Base-by-base conservation (phyloP, 768 basidiomycete genomes). In the Termitomyces bulborhizus region DNA sequence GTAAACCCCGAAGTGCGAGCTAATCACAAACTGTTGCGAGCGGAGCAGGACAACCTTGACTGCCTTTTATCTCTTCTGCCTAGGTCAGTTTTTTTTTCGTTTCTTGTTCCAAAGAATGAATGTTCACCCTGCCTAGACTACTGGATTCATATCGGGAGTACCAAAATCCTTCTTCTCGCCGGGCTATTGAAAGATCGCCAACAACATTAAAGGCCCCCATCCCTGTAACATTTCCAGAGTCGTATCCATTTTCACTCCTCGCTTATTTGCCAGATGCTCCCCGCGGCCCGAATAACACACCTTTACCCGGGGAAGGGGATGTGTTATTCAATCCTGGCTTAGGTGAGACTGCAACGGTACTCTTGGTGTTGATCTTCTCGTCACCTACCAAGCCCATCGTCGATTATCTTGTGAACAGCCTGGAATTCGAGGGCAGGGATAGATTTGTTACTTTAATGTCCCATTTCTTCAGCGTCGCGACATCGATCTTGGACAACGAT, bases 11-110 rank as follows among this genome's bases (percentile, higher is more conserved):
- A 73, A 7, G 79, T 90, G 39, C 65, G 78, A 32, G 75, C 75
- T 21, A 84, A 93, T 63, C 81, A 82, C 24, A 74, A 76, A 53
- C 72, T 83, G 5, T 77, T 85, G 55, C 73, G 81, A 21, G 85
- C 89, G 60, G 96, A 98, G 66, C 90, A 96, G 65, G 93, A 95
- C 62, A 97, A 96, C 61, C 78, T 98, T 18, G 96, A 98, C 63
- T 85, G 81, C 64, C 73, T 96, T 34, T 70, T 98, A 29, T 82
- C 87, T 12, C 74, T 98, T 42, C 69, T 98, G 16, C 93, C 96
- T 0, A 84, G 86, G 93, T 90, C 32, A 41, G 18, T 63, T 48
- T 43, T 15, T 16, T 48, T 11, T 18, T 21, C 37, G n/a, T 13
- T 21, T 21, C 4, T 18, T n/a, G 3, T 21, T 11, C 21, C 18